A percentile compares a stretch with the other conserved stretches of the same genome.
Conservation (phyloP, 139 green algal genomes). For the Closterium sp. region DNA sequence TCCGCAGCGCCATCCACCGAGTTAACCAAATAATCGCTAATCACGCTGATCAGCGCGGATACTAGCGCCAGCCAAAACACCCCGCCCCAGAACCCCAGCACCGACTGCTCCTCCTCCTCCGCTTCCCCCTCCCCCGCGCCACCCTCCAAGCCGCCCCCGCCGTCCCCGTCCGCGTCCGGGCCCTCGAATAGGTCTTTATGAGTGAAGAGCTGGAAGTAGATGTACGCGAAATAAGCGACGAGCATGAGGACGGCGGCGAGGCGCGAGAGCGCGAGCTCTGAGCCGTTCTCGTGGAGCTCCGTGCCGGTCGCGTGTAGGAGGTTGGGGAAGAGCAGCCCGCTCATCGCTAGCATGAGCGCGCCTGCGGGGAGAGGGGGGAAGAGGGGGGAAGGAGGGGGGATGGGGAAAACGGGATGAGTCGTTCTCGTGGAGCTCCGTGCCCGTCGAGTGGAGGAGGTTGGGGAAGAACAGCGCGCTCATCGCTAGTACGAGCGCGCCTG, state of each 20-base stretch:
- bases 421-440: constrained; percentile 55
- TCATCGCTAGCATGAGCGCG: constrained; percentile 6
- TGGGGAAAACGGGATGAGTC: neutral
- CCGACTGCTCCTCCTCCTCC: constrained; percentile 14
- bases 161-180: neutral
- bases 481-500: constrained; percentile 20
- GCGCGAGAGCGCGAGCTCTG: constrained; percentile 51
- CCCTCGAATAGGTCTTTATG: constrained; percentile 48
- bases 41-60: constrained; percentile 66
- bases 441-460: constrained; percentile 17
- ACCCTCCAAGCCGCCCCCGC: neutral
- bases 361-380: neutral
- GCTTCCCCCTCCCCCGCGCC: neutral
- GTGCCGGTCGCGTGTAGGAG: constrained; percentile 45
- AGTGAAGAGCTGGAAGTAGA: constrained; percentile 68
- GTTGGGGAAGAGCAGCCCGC: constrained; percentile 16
- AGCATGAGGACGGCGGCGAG: constrained; percentile 72
- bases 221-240: constrained; percentile 65
- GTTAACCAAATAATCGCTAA: constrained; percentile 69
- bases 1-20: constrained; percentile 60
- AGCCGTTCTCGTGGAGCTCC: constrained; percentile 43
- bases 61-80: constrained; percentile 68
- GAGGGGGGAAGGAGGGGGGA: neutral
- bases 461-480: constrained; percentile 13
- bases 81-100: constrained; percentile 51